A percentile compares a stretch with the other conserved stretches of the same genome.
phyloP scores from a whole-genome alignment of 176 grass and related monocot species.

The Musa acuminata region DNA sequence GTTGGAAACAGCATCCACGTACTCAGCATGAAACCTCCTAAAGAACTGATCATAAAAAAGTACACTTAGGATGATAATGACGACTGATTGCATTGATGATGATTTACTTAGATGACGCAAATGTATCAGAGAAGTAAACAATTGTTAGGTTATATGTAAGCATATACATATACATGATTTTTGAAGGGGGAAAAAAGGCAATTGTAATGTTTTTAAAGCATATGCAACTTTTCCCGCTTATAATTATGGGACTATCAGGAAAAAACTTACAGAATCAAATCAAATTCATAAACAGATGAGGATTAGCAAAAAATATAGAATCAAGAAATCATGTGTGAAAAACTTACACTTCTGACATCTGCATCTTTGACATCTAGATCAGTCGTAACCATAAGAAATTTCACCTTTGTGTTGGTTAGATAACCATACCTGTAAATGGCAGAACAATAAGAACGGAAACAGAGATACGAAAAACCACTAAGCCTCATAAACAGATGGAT shows the following conservation, averaged over 20 bases:
- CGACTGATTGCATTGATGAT: no score
- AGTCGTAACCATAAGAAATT: slow-evolving; percentile 89
- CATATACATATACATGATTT: no score
- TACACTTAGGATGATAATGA: neutral
- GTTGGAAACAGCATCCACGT: slow-evolving; percentile 79
- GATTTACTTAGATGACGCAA: neutral
- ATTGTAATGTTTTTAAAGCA: neutral
- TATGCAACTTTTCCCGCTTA: neutral
- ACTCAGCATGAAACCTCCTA: slow-evolving; percentile 80
- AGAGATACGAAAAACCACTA: neutral
- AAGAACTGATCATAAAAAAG: slow-evolving; percentile 52
- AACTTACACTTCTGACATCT: slow-evolving; percentile 86
- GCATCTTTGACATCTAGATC: slow-evolving; percentile 97
- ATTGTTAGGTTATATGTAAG: no score
- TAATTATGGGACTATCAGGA: no score
- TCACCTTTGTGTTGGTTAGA: slow-evolving; percentile 96
- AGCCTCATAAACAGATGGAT: neutral
- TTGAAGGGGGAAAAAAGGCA: neutral
- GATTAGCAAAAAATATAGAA: neutral
- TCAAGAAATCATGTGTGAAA: neutral
- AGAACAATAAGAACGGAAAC: neutral
- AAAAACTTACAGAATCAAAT: no score
- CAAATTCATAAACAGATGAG: neutral
- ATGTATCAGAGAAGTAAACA: neutral
- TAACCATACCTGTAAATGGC: slow-evolving; percentile 65